Conservation (phyloP, 129 eudicot species). For the Flaveria linearis region DNA sequence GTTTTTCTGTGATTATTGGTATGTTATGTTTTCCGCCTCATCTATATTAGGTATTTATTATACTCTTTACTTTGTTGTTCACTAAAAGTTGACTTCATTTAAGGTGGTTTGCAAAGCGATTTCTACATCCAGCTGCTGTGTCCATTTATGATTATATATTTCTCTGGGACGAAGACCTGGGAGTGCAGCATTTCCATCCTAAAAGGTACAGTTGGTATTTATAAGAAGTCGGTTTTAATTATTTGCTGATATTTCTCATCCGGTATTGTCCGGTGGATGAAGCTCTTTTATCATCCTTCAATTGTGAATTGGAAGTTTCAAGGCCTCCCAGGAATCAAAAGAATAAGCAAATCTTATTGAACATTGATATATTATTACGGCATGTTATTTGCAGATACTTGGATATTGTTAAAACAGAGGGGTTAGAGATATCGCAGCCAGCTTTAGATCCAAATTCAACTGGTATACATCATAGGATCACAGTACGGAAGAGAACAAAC, state of each 20-base stretch:
- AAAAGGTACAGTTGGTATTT: slow-evolving; percentile 58
- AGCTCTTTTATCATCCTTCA: not conserved
- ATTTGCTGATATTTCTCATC: not conserved
- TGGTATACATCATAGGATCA: slow-evolving; percentile 95
- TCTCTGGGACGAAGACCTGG: slow-evolving; percentile 98
- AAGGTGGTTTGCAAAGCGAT: slow-evolving; percentile 99
- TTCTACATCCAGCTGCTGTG: slow-evolving; percentile 89
- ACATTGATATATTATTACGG: not conserved
- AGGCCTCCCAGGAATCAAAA: not conserved
- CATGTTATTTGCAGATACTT: slow-evolving; percentile 56
- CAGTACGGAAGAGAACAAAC: slow-evolving; percentile 59
- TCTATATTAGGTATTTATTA: not conserved
- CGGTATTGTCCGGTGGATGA: not conserved
- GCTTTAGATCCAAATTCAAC: slow-evolving; percentile 95
- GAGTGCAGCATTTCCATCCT: slow-evolving; percentile 80
- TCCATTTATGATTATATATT: slow-evolving; percentile 85
- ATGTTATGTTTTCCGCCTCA: slow-evolving; percentile 1
- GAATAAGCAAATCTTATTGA: slow-evolving; percentile 6
- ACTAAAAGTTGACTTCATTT: not conserved
- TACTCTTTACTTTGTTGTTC: not conserved
- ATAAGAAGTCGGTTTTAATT: not conserved
- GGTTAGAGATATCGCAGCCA: slow-evolving; percentile 95
- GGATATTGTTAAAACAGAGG: slow-evolving; percentile 70
- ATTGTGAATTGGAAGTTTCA: not conserved
- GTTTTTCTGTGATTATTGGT: not conserved